These are phyloP conservation scores for Xylariales sp. DNA, from an alignment of 2,329 filamentous ascomycete genomes.

Conservation along the genomic window DNA sequence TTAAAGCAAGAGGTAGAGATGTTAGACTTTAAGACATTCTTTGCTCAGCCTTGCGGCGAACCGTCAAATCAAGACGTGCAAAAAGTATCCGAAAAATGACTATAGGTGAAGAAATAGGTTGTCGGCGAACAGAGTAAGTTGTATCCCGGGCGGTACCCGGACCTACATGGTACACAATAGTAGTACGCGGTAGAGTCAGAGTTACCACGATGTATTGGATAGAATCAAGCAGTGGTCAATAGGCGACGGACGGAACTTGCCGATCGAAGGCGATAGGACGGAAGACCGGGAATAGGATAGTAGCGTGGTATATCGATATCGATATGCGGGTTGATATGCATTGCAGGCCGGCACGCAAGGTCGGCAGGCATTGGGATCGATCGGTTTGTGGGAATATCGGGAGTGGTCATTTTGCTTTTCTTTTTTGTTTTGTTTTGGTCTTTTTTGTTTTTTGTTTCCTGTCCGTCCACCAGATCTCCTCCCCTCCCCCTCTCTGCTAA, in stretches of 20 bases:
- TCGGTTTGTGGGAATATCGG: constrained; percentile 2
- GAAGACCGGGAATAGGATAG: not conserved
- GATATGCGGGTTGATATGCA: constrained; percentile 12
- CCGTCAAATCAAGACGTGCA: not conserved
- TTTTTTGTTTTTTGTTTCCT: constrained; percentile 4
- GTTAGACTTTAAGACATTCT: too few relatives aligned
- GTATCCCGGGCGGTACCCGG: not conserved
- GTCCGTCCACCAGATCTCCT: too few relatives aligned
- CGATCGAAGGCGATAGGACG: not conserved
- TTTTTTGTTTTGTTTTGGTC: not conserved
- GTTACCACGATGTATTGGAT: too few relatives aligned
- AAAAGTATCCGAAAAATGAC: not conserved
- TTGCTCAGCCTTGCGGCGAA: not conserved
- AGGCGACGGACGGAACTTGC: not conserved
- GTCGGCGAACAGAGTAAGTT: constrained; percentile 1
- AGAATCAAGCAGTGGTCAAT: not conserved
- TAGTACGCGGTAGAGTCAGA: too few relatives aligned
- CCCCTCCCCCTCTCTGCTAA: not conserved
- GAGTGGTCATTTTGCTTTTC: not conserved
- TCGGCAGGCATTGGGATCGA: constrained; percentile 9
- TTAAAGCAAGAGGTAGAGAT: too few relatives aligned
- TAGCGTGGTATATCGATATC: not conserved
- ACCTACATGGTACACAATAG: too few relatives aligned
- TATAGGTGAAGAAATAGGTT: not conserved
- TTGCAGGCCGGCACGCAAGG: constrained; percentile 16